Base-by-base conservation (phyloP, 306 rosid species). In the Quercus alba region DNA sequence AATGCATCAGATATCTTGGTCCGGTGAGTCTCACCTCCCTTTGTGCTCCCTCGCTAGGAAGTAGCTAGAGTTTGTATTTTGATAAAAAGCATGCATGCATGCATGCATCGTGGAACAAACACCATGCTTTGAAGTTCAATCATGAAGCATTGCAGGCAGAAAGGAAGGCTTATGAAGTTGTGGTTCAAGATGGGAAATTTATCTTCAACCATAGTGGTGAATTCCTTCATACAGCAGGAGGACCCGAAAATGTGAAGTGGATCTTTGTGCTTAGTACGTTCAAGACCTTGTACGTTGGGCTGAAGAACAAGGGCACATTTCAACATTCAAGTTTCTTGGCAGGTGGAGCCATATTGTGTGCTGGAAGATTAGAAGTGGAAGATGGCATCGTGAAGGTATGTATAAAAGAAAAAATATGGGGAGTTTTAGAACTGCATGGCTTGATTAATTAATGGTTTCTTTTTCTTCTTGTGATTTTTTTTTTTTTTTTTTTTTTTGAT, bases 321-420 rank as follows among this genome's bases (percentile, higher is more conserved):
- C 98, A 93, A 84, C 98, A 93, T 83, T 93, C 98, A 44, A 93
- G 98, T 79, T 93, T 93, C 85, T 85, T 93, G 79, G 97, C 98
- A 55, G 98, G 98, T 3, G 98, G 97, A 56, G 98, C 98, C 41
- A 91, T 97, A 31, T 86, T 93, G 75, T 90, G 97, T 6, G 98
- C 97, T 2, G 98, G 98, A 79, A 86, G 97, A 86, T 86, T 93
- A 78, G 90, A 85, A 61, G 90, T 71, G 19, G 92, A 91, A 38
- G 62, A 85, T 44, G 98, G 98, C 30, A 74, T 86, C 87, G 90
- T 94, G 23, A 94, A 87, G 98, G 97, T 94, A 88, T 18, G 59
- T 58, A 30, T 52, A 41, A 13, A 44, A 38, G 10, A 38, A 38
- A 70, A 70, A 15, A 56, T 31, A 71, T 63, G 2, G 11, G 44